Percentiles rank a stretch among this genome's conserved stretches.
These are phyloP conservation scores for Populus simonii DNA, from an alignment of 345 rosid species.

Conservation along the genomic window DNA sequence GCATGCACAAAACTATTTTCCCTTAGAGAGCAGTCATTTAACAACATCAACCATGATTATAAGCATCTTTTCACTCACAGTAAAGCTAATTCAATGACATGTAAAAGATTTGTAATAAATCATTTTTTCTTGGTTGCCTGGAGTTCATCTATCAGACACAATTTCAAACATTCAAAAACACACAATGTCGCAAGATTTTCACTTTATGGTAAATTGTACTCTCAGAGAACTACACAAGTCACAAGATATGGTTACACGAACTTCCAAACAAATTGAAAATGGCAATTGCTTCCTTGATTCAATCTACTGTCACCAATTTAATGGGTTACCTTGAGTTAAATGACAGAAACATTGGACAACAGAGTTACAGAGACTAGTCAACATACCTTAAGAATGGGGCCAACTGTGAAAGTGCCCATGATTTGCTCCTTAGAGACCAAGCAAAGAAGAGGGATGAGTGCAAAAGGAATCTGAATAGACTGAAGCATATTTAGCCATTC, in stretches of 20 bases:
- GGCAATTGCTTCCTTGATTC: background rate
- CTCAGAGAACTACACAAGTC: background rate
- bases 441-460: conserved; percentile 72
- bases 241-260: background rate
- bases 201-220: background rate
- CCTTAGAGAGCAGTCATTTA: too few relatives aligned
- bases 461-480: conserved; percentile 80
- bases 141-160: too few relatives aligned
- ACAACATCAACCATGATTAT: too few relatives aligned
- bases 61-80: too few relatives aligned
- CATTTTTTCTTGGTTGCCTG: too few relatives aligned
- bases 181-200: too few relatives aligned
- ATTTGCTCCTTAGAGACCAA: conserved; percentile 75
- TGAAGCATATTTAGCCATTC: conserved; percentile 88
- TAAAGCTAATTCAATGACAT: too few relatives aligned
- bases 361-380: background rate
- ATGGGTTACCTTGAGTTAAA: background rate
- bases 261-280: background rate
- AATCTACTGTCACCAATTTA: background rate
- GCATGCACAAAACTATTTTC: too few relatives aligned
- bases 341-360: background rate
- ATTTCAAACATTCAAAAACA: too few relatives aligned
- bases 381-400: conserved; percentile 65
- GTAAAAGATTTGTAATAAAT: too few relatives aligned
- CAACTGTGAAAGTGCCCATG: conserved; percentile 67